Evolutionary conservation across 345 rosid genomes (phyloP).

Genomic region (Brassica juncea): DNA sequence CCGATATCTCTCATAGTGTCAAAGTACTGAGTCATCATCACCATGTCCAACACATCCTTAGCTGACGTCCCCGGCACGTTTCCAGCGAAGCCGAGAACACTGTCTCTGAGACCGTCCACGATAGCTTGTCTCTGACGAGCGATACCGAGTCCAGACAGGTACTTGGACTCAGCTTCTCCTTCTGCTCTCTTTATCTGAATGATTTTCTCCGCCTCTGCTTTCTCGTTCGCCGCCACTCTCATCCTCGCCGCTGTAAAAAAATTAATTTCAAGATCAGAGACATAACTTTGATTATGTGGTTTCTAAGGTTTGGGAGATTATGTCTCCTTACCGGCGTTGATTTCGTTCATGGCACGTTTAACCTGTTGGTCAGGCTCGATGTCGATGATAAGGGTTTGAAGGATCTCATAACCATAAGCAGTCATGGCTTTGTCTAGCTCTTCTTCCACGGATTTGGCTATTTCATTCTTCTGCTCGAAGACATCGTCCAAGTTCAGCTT

Average conservation of each 20-base stretch:
- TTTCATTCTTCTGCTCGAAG: slow-evolving; percentile 63
- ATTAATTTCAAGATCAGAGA: not conserved
- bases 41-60: slow-evolving; percentile 44
- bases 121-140: slow-evolving; percentile 63
- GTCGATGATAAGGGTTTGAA: slow-evolving; percentile 57
- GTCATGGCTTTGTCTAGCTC: slow-evolving; percentile 67
- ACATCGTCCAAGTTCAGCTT: slow-evolving; percentile 54
- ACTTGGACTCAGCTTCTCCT: slow-evolving; percentile 59
- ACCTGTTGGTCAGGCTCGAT: slow-evolving; percentile 61
- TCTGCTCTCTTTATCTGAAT: slow-evolving; percentile 61
- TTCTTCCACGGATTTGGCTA: slow-evolving; percentile 56
- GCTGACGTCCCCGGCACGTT: slow-evolving; percentile 57
- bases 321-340: slow-evolving; percentile 47
- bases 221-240: slow-evolving; percentile 57
- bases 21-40: slow-evolving; percentile 47
- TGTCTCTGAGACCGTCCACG: slow-evolving; percentile 61
- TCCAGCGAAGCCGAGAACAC: slow-evolving; percentile 57
- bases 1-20: slow-evolving; percentile 49
- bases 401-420: slow-evolving; percentile 57
- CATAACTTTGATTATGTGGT: not conserved
- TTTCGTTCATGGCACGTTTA: slow-evolving; percentile 63
- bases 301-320: not conserved
- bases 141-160: slow-evolving; percentile 54
- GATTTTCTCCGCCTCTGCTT: slow-evolving; percentile 64
- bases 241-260: slow-evolving; percentile 49